Percentiles rank a stretch among this genome's conserved stretches.
phyloP scores from a whole-genome alignment of 208 protist genomes.

The Trypanosomatidae sp. region DNA sequence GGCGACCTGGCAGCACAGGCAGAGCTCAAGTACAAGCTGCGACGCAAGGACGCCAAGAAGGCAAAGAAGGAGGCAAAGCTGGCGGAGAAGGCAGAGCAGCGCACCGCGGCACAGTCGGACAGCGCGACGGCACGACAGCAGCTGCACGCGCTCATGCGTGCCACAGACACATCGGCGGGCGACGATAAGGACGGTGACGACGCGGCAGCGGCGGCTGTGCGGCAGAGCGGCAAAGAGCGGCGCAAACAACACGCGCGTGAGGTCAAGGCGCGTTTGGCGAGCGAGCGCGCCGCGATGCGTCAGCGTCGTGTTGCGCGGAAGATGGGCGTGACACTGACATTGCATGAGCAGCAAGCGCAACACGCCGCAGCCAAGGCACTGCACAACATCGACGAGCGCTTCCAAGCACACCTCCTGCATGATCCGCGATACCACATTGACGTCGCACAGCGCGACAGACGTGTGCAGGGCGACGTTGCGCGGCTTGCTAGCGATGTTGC shows the following conservation, averaged over 20 bases:
- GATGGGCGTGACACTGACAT: slow-evolving; percentile 36
- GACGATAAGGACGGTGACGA: too few relatives aligned
- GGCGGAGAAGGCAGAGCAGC: too few relatives aligned
- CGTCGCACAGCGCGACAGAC: slow-evolving; percentile 50
- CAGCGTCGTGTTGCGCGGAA: slow-evolving; percentile 44
- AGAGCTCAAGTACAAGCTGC: slow-evolving; percentile 78
- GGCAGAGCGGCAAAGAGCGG: slow-evolving; percentile 46
- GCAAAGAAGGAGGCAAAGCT: slow-evolving; percentile 66
- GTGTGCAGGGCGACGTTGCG: slow-evolving; percentile 38
- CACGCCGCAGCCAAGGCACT: slow-evolving; percentile 21
- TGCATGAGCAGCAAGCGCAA: slow-evolving; percentile 16
- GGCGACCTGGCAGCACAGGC: slow-evolving; percentile 44
- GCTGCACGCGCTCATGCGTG: too few relatives aligned
- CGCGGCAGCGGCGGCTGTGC: slow-evolving; percentile 21
- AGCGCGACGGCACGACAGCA: too few relatives aligned
- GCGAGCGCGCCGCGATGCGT: slow-evolving; percentile 53
- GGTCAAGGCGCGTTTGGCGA: slow-evolving; percentile 47
- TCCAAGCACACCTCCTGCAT: slow-evolving; percentile 65
- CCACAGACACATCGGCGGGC: too few relatives aligned
- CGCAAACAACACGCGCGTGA: slow-evolving; percentile 53
- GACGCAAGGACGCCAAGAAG: slow-evolving; percentile 79
- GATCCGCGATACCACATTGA: slow-evolving; percentile 83
- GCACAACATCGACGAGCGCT: slow-evolving; percentile 60
- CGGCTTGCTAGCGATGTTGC: slow-evolving; percentile 56
- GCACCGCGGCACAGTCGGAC: too few relatives aligned